These are phyloP conservation scores for Suhomyces bolitotheri DNA, from an alignment of 1,139 yeast genomes.

Conservation along the genomic window DNA sequence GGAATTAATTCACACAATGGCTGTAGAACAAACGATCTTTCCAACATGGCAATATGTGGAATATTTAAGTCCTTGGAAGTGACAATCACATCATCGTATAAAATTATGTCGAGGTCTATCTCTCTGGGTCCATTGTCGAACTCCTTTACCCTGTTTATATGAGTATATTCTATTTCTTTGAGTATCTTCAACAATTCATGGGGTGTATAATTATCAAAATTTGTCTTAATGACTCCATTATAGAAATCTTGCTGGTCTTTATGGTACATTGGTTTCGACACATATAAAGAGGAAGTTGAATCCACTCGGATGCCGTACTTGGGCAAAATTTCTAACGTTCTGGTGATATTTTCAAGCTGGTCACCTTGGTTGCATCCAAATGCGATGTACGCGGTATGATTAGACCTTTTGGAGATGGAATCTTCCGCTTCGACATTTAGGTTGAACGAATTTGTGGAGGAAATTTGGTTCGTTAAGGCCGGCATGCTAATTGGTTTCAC, in stretches of 20 bases:
- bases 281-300: slow-evolving; percentile 74
- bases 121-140: slow-evolving; percentile 90
- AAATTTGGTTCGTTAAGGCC: neutral
- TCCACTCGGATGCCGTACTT: slow-evolving; percentile 46
- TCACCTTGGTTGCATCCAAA: slow-evolving; percentile 89
- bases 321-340: slow-evolving; percentile 56
- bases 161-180: slow-evolving; percentile 76
- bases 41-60: slow-evolving; percentile 88
- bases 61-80: slow-evolving; percentile 62
- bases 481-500: slow-evolving; percentile 23
- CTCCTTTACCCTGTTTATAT: slow-evolving; percentile 68
- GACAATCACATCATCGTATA: slow-evolving; percentile 61
- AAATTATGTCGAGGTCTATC: slow-evolving; percentile 82
- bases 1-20: slow-evolving; percentile 82
- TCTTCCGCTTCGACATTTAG: slow-evolving; percentile 20
- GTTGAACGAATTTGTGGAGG: slow-evolving; percentile 10
- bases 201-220: slow-evolving; percentile 56
- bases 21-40: slow-evolving; percentile 83
- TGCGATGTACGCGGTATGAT: slow-evolving; percentile 70
- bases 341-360: slow-evolving; percentile 58
- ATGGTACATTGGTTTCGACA: slow-evolving; percentile 91
- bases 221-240: slow-evolving; percentile 77
- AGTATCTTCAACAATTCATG: slow-evolving; percentile 57
- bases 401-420: slow-evolving; percentile 13
- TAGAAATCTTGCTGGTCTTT: slow-evolving; percentile 77